These are phyloP conservation scores for Gomphus bonarii DNA, from an alignment of 1,284 basidiomycete genomes.

Conservation along the genomic window DNA sequence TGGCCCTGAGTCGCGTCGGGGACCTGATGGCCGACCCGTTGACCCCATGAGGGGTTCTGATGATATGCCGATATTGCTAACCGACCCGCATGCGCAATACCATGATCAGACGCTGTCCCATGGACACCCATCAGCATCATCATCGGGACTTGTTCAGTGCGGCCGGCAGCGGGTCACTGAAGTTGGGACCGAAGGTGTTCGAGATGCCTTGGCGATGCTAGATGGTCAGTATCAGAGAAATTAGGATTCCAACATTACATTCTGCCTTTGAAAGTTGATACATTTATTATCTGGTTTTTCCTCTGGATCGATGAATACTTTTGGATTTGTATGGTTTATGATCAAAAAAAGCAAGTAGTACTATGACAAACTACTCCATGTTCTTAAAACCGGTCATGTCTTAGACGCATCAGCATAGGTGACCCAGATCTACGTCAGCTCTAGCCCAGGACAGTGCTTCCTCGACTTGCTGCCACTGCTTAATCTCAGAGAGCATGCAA, in stretches of 20 bases:
- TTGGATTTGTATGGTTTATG: neutral
- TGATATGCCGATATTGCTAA: conserved; percentile 28
- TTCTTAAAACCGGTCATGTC: neutral
- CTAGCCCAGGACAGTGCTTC: conserved; percentile 6
- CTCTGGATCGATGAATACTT: neutral
- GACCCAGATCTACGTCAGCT: neutral
- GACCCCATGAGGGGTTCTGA: conserved; percentile 9
- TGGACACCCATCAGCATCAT: neutral
- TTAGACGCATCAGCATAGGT: conserved; percentile 7
- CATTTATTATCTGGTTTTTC: neutral
- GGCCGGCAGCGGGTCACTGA: conserved; percentile 54
- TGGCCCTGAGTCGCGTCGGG: conserved; percentile 26
- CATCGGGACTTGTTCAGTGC: conserved; percentile 35
- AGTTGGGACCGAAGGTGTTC: conserved; percentile 69
- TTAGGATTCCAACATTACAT: neutral
- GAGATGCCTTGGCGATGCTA: conserved; percentile 66
- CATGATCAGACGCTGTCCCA: conserved; percentile 27
- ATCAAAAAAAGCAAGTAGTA: neutral
- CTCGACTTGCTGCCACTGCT: conserved; percentile 2
- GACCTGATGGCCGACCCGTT: conserved; percentile 7
- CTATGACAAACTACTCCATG: neutral
- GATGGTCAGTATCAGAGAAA: conserved; percentile 52
- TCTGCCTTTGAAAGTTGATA: neutral
- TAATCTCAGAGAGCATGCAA: neutral
- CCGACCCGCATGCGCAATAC: conserved; percentile 45